Percentiles rank a stretch among this genome's conserved stretches.
Evolutionary conservation across 192 early-diverging fungal species (phyloP).

Genomic region (Coemansia sp.): DNA sequence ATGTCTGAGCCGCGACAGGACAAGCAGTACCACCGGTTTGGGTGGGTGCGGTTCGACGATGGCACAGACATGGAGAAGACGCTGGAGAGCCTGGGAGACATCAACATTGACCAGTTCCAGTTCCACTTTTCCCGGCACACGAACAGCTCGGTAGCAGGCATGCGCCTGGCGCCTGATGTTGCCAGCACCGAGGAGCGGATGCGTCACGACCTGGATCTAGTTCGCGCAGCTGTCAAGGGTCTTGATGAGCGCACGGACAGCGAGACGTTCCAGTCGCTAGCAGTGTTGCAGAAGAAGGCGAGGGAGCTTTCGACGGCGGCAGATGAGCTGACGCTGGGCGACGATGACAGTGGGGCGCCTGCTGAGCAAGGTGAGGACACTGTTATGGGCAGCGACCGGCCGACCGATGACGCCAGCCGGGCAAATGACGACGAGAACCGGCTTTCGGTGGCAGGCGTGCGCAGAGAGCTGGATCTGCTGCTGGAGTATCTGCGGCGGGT

Average conservation of each 20-base stretch:
- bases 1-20: slow-evolving; percentile 82
- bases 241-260: slow-evolving; percentile 44
- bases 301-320: slow-evolving; percentile 30
- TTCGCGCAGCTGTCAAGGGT: slow-evolving; percentile 49
- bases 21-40: slow-evolving; percentile 84
- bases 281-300: slow-evolving; percentile 33
- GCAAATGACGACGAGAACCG: slow-evolving; percentile 10
- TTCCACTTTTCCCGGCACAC: slow-evolving; percentile 55
- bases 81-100: slow-evolving; percentile 61
- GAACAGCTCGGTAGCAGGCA: slow-evolving; percentile 24
- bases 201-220: slow-evolving; percentile 71
- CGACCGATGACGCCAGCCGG: slow-evolving; percentile 11
- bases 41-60: slow-evolving; percentile 87
- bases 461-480: slow-evolving; percentile 69
- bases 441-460: slow-evolving; percentile 20
- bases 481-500: slow-evolving; percentile 86
- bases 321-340: slow-evolving; percentile 17
- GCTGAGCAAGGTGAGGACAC: slow-evolving; percentile 21
- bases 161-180: slow-evolving; percentile 70
- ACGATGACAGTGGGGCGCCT: slow-evolving; percentile 33
- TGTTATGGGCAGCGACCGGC: slow-evolving; percentile 21
- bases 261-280: slow-evolving; percentile 37
- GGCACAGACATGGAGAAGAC: slow-evolving; percentile 81
- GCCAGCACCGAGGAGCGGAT: slow-evolving; percentile 68
- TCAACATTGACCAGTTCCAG: slow-evolving; percentile 57